phyloP scores from a whole-genome alignment of 2,329 filamentous ascomycete genomes.

The Ophidiomyces ophidiicola region DNA sequence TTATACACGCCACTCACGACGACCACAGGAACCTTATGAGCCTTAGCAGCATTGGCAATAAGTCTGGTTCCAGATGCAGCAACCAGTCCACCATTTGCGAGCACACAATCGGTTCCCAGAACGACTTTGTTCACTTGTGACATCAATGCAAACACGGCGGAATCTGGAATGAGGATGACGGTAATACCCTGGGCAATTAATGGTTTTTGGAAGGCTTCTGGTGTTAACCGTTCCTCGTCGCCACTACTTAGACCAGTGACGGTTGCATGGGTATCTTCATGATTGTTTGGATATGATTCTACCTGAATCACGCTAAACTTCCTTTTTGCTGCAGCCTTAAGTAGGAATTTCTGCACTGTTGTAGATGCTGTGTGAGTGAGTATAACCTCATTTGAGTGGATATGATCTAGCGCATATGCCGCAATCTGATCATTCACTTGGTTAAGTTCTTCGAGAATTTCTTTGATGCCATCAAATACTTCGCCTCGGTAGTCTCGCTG shows the following conservation, averaged over 20 bases:
- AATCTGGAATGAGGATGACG: conserved; percentile 73
- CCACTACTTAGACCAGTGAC: conserved; percentile 43
- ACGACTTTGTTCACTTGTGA: conserved; percentile 91
- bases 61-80: conserved; percentile 72
- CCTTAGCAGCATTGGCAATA: conserved; percentile 72
- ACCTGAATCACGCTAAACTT: conserved; percentile 85
- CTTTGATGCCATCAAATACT: conserved; percentile 84
- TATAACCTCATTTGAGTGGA: conserved; percentile 85
- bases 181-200: conserved; percentile 65
- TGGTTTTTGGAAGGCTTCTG: conserved; percentile 58
- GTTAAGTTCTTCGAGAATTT: conserved; percentile 89
- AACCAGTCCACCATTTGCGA: conserved; percentile 76
- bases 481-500: conserved; percentile 70
- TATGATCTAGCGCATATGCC: conserved; percentile 74
- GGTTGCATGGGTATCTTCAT: conserved; percentile 50
- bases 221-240: conserved; percentile 38
- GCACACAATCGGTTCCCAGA: conserved; percentile 71
- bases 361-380: conserved; percentile 76
- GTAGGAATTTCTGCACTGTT: conserved; percentile 79
- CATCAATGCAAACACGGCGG: conserved; percentile 85
- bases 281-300: conserved; percentile 59
- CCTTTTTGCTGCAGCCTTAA: conserved; percentile 75
- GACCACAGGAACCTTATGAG: conserved; percentile 71
- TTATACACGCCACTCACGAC: conserved; percentile 89
- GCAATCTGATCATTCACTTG: conserved; percentile 91